These are phyloP conservation scores for Boletus barrowsii DNA, from an alignment of 768 basidiomycete genomes.

Conservation along the genomic window DNA sequence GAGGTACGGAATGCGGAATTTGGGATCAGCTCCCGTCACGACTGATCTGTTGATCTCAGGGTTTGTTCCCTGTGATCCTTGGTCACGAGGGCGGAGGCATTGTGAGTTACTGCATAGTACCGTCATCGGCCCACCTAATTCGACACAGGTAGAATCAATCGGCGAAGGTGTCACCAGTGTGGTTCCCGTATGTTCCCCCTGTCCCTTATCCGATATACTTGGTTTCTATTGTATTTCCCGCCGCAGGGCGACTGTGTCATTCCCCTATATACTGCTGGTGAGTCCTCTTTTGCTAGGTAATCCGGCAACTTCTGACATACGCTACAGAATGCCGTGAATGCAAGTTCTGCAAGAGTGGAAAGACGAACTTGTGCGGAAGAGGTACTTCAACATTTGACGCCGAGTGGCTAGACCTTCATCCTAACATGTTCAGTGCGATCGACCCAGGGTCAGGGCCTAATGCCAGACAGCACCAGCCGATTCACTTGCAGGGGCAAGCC, in stretches of 20 bases:
- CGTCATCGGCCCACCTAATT: conserved; percentile 1
- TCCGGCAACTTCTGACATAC: not conserved
- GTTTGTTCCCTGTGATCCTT: conserved; percentile 88
- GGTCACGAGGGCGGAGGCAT: conserved; percentile 94
- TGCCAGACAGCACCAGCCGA: conserved; percentile 87
- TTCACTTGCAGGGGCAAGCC: conserved; percentile 88
- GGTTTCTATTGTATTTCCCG: not conserved
- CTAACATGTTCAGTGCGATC: conserved; percentile 60
- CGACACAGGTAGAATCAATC: conserved; percentile 84
- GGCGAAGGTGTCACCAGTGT: conserved; percentile 92
- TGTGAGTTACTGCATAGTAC: conserved; percentile 44
- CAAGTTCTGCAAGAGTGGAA: conserved; percentile 98
- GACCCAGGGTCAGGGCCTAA: conserved; percentile 90
- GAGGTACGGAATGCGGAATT: conserved; percentile 53
- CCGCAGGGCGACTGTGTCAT: conserved; percentile 90
- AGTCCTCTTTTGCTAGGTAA: conserved; percentile 8
- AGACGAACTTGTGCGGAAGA: conserved; percentile 97
- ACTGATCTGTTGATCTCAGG: conserved; percentile 41
- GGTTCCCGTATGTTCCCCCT: conserved; percentile 41
- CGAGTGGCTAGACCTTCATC: not conserved
- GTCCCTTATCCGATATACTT: not conserved
- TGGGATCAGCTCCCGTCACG: not conserved
- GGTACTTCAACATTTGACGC: conserved; percentile 41
- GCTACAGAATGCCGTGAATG: conserved; percentile 85
- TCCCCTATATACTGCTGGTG: conserved; percentile 93